Percentiles rank a stretch among this genome's conserved stretches.
Evolutionary conservation across 2,329 filamentous ascomycete species (phyloP).

Genomic region (Verticillium nonalfalfae): DNA sequence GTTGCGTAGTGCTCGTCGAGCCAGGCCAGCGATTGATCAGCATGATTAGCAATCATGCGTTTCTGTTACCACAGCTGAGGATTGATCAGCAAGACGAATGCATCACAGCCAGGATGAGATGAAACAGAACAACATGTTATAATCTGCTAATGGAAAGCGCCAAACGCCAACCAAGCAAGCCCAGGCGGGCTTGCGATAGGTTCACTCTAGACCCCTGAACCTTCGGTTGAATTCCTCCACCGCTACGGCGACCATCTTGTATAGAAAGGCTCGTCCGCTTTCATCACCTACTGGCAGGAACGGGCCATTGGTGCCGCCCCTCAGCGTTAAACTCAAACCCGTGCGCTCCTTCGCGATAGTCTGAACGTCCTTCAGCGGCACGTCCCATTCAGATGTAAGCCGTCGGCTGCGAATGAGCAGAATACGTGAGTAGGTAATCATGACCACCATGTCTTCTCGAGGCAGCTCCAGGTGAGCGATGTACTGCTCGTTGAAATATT

Average conservation of each 20-base stretch:
- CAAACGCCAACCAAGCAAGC: not conserved
- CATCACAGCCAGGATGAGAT: not conserved
- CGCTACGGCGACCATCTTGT: conserved; percentile 58
- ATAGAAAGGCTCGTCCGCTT: conserved; percentile 57
- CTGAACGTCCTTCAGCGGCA: conserved; percentile 90
- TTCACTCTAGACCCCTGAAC: conserved; percentile 39
- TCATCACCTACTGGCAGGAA: conserved; percentile 94
- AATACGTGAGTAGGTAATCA: conserved; percentile 83
- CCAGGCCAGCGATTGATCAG: not conserved
- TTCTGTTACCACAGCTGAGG: too few relatives aligned
- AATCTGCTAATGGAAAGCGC: not conserved
- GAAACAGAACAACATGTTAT: not conserved
- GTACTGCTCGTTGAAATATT: conserved; percentile 96
- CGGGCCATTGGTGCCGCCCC: conserved; percentile 87
- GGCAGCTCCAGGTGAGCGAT: conserved; percentile 93
- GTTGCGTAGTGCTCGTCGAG: not conserved
- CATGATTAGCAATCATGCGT: not conserved
- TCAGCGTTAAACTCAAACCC: conserved; percentile 79
- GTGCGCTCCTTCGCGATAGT: conserved; percentile 96
- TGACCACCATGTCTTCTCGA: conserved; percentile 79
- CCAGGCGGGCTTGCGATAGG: not conserved
- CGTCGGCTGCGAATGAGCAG: conserved; percentile 84
- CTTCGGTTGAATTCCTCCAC: conserved; percentile 62
- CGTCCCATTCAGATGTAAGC: conserved; percentile 89
- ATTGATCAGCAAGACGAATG: not conserved